Conservation (phyloP, 768 basidiomycete genomes). For the Suillus brevipes region DNA sequence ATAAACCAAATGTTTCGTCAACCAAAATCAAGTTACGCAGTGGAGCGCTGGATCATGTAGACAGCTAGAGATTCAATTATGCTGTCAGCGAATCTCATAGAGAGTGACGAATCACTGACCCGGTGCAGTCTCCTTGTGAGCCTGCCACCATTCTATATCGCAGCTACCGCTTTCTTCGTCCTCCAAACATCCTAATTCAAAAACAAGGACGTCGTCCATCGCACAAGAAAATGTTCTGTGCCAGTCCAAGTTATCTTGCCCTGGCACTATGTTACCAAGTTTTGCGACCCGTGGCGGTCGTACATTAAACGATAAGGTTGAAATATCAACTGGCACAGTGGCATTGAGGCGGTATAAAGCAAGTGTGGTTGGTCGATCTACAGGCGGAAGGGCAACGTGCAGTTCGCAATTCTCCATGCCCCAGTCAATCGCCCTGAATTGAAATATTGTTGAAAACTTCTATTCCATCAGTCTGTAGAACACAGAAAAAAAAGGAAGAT, state of each 20-base stretch:
- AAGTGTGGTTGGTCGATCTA: background rate
- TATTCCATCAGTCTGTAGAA: background rate
- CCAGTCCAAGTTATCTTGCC: background rate
- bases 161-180: background rate
- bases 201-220: conserved; percentile 3
- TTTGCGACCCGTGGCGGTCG: background rate
- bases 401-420: background rate
- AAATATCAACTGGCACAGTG: background rate
- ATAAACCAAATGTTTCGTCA: background rate
- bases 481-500: background rate
- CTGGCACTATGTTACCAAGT: background rate
- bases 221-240: conserved; percentile 3
- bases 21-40: background rate
- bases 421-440: conserved; percentile 2
- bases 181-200: background rate
- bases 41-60: background rate
- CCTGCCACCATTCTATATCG: background rate
- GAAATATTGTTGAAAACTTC: background rate
- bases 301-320: background rate
- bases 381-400: background rate
- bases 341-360: background rate
- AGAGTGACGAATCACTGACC: background rate
- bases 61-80: background rate
- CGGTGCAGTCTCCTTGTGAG: background rate
- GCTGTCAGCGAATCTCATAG: background rate